Conservation (phyloP, 108 stramenopile genomes). For the Nitzschia inconspicua region DNA sequence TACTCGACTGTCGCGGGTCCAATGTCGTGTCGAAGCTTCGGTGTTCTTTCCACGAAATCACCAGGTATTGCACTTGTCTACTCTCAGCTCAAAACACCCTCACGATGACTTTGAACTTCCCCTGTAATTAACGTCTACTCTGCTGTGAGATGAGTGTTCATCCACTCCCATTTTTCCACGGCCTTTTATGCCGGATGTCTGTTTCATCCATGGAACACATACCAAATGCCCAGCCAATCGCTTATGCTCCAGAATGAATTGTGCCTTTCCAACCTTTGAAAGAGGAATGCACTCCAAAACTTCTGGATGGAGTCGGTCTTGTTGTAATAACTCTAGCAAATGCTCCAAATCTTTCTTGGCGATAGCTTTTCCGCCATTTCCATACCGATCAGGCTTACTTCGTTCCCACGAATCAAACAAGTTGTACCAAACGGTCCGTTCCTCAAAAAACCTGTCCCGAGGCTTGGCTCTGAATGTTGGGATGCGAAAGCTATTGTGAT, state of each 20-base stretch:
- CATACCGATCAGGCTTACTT: slow-evolving; percentile 28
- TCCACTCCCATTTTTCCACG: no score
- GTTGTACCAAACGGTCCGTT: slow-evolving; percentile 33
- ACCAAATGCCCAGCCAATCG: slow-evolving; percentile 28
- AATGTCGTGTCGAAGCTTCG: no score
- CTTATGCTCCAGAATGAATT: slow-evolving; percentile 36
- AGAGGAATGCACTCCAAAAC: slow-evolving; percentile 55
- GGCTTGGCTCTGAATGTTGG: neutral
- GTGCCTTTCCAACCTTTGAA: slow-evolving; percentile 61
- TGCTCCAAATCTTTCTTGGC: slow-evolving; percentile 59
- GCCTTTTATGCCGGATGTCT: no score
- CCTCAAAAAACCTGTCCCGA: slow-evolving; percentile 24
- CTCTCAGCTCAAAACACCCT: no score
- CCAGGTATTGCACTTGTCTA: no score
- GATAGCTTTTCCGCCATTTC: slow-evolving; percentile 15
- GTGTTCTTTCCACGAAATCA: no score
- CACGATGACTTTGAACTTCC: no score
- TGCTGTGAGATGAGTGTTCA: no score
- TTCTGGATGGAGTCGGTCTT: slow-evolving; percentile 41
- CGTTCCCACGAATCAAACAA: slow-evolving; percentile 53
- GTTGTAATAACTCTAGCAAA: slow-evolving; percentile 48
- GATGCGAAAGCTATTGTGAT: neutral
- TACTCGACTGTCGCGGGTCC: no score
- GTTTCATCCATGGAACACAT: slow-evolving; percentile 49
- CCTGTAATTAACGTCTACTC: no score